phyloP scores from a whole-genome alignment of 129 eudicot species.

The Ambrosia artemisiifolia region DNA sequence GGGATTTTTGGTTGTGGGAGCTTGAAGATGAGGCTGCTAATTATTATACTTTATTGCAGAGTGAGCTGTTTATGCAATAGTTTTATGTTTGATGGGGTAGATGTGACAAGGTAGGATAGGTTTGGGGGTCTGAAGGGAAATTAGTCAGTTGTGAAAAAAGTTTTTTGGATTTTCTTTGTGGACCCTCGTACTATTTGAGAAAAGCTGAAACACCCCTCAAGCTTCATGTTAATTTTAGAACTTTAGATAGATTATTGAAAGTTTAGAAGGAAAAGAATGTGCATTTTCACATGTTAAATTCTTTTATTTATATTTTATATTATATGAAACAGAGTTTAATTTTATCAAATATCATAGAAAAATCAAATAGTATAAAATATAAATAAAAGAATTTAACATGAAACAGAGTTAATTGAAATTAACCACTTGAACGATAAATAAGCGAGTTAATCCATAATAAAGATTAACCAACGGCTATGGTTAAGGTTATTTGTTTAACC shows the following conservation, averaged over 20 bases:
- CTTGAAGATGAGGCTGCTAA: slow-evolving; percentile 92
- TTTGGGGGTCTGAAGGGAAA: slow-evolving; percentile 5
- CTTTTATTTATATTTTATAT: slow-evolving; percentile 21
- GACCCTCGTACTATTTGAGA: slow-evolving; percentile 23
- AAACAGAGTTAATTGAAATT: too few relatives aligned
- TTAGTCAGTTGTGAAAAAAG: background rate
- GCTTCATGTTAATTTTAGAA: background rate
- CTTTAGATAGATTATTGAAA: slow-evolving; percentile 18
- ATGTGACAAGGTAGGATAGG: slow-evolving; percentile 13
- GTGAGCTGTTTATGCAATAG: slow-evolving; percentile 67
- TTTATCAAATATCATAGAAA: too few relatives aligned
- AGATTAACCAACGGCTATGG: too few relatives aligned
- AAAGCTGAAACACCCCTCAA: background rate
- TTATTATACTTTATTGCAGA: slow-evolving; percentile 61
- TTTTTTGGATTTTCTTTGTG: slow-evolving; percentile 29
- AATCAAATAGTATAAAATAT: too few relatives aligned
- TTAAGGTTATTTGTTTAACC: too few relatives aligned
- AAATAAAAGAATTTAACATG: slow-evolving; percentile 15
- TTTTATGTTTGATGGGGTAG: slow-evolving; percentile 22
- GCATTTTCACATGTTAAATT: slow-evolving; percentile 7
- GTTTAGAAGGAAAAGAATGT: slow-evolving; percentile 21
- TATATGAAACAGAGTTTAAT: background rate
- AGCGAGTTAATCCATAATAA: too few relatives aligned
- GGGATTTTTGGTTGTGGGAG: slow-evolving; percentile 62
- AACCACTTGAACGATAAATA: too few relatives aligned